Evolutionary conservation across 192 early-diverging fungal species (phyloP).

Genomic region (Kickxella alabastrina): DNA sequence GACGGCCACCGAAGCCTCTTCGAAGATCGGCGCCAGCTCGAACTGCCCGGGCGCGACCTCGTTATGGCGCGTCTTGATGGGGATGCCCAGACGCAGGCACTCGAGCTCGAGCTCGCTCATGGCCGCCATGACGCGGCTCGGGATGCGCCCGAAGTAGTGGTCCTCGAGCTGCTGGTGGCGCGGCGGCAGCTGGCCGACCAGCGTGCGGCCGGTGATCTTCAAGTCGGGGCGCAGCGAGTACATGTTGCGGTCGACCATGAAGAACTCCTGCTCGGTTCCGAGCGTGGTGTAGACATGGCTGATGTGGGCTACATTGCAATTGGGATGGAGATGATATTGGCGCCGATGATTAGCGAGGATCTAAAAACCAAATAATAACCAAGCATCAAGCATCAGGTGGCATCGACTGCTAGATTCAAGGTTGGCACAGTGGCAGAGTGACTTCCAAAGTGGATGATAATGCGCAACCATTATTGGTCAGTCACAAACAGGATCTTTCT

Average conservation of each 20-base stretch:
- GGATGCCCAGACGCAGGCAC: slow-evolving; percentile 89
- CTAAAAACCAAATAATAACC: no score
- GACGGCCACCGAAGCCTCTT: slow-evolving; percentile 91
- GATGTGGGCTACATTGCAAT: slow-evolving; percentile 56
- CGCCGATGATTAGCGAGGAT: no score
- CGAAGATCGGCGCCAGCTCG: slow-evolving; percentile 97
- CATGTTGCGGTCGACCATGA: slow-evolving; percentile 93
- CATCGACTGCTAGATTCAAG: no score
- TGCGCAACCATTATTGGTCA: no score
- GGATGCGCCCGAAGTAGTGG: slow-evolving; percentile 99
- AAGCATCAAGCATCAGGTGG: no score
- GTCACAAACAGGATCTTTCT: no score
- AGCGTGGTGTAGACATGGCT: slow-evolving; percentile 87
- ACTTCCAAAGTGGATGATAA: no score
- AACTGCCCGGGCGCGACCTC: slow-evolving; percentile 99
- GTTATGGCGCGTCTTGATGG: slow-evolving; percentile 99
- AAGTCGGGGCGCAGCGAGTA: slow-evolving; percentile 94
- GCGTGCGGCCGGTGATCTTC: slow-evolving; percentile 92
- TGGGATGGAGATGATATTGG: no score
- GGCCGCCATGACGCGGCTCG: slow-evolving; percentile 82
- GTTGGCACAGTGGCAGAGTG: no score
- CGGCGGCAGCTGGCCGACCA: slow-evolving; percentile 90
- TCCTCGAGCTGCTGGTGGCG: slow-evolving; percentile 99
- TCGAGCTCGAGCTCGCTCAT: slow-evolving; percentile 95
- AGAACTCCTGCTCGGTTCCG: slow-evolving; percentile 98